These are phyloP conservation scores for Populus tomentosa DNA, from an alignment of 441 rosid genomes.

Conservation along the genomic window DNA sequence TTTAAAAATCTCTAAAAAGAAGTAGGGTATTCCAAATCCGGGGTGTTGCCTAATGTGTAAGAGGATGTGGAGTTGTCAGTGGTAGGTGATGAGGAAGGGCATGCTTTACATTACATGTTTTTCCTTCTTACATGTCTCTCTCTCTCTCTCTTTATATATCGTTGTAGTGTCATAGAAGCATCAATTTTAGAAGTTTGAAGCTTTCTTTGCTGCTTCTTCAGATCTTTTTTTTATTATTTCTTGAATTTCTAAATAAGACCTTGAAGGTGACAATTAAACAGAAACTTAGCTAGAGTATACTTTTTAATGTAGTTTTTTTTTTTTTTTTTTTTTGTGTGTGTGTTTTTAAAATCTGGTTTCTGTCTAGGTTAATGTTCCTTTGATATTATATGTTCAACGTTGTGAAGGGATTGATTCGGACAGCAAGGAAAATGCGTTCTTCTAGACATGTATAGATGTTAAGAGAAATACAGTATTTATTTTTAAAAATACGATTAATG, in stretches of 20 bases:
- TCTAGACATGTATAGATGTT: no score
- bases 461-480: no score
- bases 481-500: no score
- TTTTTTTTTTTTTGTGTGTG: not conserved
- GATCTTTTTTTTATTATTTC: not conserved
- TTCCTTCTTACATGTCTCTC: not conserved
- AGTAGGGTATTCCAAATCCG: conserved; percentile 8
- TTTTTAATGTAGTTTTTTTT: not conserved
- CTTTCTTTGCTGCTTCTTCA: conserved; percentile 32
- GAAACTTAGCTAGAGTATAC: conserved; percentile 6
- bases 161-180: conserved; percentile 32
- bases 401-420: no score
- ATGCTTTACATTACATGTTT: conserved; percentile 30
- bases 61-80: conserved; percentile 47
- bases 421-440: no score
- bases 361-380: not conserved
- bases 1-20: conserved; percentile 22
- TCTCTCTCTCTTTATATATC: conserved; percentile 1
- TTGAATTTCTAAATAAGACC: not conserved
- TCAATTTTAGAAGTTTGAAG: conserved; percentile 15
- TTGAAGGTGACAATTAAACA: conserved; percentile 34
- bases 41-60: conserved; percentile 17
- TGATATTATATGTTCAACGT: conserved; percentile 8
- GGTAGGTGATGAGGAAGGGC: conserved; percentile 48
- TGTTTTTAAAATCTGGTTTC: not conserved